Base-by-base conservation (phyloP, 495 filamentous ascomycete genomes). In the Talaromyces proteolyticus region DNA sequence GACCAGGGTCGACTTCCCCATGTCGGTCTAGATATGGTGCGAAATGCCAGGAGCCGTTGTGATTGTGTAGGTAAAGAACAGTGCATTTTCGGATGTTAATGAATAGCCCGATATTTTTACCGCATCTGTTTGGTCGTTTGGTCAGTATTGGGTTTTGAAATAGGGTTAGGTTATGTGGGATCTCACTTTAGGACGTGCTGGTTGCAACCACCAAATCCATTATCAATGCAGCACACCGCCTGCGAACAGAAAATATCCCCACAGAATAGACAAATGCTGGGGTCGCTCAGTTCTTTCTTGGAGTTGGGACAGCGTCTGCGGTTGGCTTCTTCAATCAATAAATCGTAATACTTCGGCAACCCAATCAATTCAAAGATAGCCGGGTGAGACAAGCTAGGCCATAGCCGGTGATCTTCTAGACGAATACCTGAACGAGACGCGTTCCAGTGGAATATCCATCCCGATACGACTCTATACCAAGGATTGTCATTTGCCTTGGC, bases 81-180 rank as follows among this genome's bases (percentile, higher is more conserved):
- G 79, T 86, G 69, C 94, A 96, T 72, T 96, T 96, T 46, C 91
- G 83, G 59, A 99, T 93, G 64, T 95, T 95, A 67, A 99, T 86
- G 70, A 91, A 97, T 21, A 96, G 65, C 17, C 94, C 93, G 21
- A 93, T 82, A 58, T 89, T 86, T 51, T 83, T 83, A 55, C 92
- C 89, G 66, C 93, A 97, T 57, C 89, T 95, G 52, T 16, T 29
- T 18, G 24, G 12, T n/a, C 18, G 49, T 63, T 61, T 18, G 24
- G 12, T n/a, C 18, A 47, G 62, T 61, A 59, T 51, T 24, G 40
- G 43, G 41, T 6, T 16, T 10, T 8, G 21, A 16, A 7, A 26
- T 21, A 49, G 1, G 10, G 10, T 34, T 36, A 37, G 26, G 25
- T 24, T 46, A 16, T 40, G 22, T 25, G 8, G 53, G 43, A 44